Evolutionary conservation across 2,329 filamentous ascomycete genomes (phyloP).

Genomic region (Aspergillus sp.): DNA sequence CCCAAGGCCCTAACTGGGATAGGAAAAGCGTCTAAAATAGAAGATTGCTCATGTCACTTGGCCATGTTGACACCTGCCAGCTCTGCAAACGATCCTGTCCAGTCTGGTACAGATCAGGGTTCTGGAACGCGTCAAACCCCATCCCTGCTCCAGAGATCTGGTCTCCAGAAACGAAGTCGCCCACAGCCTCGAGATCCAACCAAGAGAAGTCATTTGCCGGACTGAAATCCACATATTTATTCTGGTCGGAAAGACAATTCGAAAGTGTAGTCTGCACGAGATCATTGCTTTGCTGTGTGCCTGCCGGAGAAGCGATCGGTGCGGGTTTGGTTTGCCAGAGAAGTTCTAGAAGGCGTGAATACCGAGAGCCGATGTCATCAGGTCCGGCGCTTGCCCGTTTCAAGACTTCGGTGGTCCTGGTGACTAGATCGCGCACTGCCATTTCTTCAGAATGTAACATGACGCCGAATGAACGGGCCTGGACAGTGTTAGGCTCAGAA

Average conservation of each 20-base stretch:
- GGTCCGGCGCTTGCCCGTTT: constrained; percentile 52
- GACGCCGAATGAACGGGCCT: constrained; percentile 54
- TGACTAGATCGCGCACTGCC: constrained; percentile 53
- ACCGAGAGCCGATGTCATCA: constrained; percentile 56
- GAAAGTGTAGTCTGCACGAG: constrained; percentile 25
- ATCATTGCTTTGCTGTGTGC: constrained; percentile 25
- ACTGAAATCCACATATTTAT: constrained; percentile 34
- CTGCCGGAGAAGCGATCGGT: constrained; percentile 17
- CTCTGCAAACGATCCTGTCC: constrained; percentile 25
- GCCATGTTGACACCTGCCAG: constrained; percentile 37
- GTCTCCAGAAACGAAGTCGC: constrained; percentile 49
- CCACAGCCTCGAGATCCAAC: constrained; percentile 55
- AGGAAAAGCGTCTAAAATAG: constrained; percentile 20
- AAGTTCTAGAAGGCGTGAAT: constrained; percentile 54
- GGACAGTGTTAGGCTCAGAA: background rate
- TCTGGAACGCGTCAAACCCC: constrained; percentile 30
- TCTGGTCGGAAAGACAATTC: constrained; percentile 29
- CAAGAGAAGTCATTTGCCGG: constrained; percentile 55
- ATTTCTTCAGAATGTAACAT: constrained; percentile 50
- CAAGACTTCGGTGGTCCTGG: constrained; percentile 53
- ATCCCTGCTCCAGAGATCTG: constrained; percentile 30
- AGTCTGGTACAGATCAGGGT: constrained; percentile 23
- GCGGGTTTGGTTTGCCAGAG: constrained; percentile 48
- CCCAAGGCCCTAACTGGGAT: no score
- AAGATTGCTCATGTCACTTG: constrained; percentile 34